Conservation (phyloP, 345 rosid genomes). For the Erodium maritimum region DNA sequence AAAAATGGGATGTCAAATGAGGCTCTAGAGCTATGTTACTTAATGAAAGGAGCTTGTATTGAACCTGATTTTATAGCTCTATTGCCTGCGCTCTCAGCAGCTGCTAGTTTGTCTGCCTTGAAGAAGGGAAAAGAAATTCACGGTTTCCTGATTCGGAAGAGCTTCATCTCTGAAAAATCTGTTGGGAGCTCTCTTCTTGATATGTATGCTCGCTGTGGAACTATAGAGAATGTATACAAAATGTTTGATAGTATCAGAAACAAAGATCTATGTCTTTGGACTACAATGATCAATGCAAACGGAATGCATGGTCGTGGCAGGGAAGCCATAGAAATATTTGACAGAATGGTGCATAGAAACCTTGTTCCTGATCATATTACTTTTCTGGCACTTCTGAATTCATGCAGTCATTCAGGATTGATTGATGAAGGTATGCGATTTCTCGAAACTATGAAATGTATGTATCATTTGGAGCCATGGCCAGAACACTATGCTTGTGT, state of each 20-base stretch:
- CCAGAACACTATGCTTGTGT: slow-evolving; percentile 71
- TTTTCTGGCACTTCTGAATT: slow-evolving; percentile 63
- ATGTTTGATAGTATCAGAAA: slow-evolving; percentile 30
- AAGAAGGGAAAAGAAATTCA: slow-evolving; percentile 75
- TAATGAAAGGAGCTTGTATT: slow-evolving; percentile 36
- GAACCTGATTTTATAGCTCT: slow-evolving; percentile 56
- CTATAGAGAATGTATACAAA: slow-evolving; percentile 37
- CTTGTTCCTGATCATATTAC: slow-evolving; percentile 58
- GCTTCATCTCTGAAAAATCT: slow-evolving; percentile 46
- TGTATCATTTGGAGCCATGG: slow-evolving; percentile 71
- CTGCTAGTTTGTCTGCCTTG: slow-evolving; percentile 47
- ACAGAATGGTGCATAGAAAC: slow-evolving; percentile 31
- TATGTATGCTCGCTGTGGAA: slow-evolving; percentile 79
- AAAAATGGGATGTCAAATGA: slow-evolving; percentile 43
- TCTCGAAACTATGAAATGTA: slow-evolving; percentile 44
- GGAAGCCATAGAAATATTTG: slow-evolving; percentile 48
- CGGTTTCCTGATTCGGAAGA: slow-evolving; percentile 43
- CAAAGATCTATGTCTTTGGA: slow-evolving; percentile 47
- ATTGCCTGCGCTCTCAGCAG: slow-evolving; percentile 48
- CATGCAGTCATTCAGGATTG: slow-evolving; percentile 83
- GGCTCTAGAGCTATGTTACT: slow-evolving; percentile 44
- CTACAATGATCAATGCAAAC: slow-evolving; percentile 68
- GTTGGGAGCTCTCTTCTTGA: slow-evolving; percentile 52
- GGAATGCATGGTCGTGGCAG: slow-evolving; percentile 78
- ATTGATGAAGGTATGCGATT: slow-evolving; percentile 49